A percentile compares a stretch with the other conserved stretches of the same genome.
Evolutionary conservation across 2,329 filamentous ascomycete species (phyloP).

Genomic region (Pseudodiploospora longispora): DNA sequence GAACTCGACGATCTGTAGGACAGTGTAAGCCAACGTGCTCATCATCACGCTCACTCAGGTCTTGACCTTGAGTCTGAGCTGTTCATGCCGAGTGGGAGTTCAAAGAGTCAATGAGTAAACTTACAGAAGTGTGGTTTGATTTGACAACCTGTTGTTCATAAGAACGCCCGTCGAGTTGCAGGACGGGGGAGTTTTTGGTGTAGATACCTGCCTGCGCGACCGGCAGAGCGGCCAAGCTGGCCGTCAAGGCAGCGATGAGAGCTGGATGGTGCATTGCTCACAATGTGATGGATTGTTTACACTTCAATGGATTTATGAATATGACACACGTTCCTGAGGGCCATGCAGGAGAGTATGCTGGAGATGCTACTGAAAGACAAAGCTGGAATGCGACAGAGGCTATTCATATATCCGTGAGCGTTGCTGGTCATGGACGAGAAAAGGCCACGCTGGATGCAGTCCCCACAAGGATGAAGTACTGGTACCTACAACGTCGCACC

Average conservation of each 20-base stretch:
- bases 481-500: no score
- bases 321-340: neutral
- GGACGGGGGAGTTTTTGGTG: constrained; percentile 74
- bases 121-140: constrained; percentile 86
- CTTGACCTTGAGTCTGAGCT: no score
- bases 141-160: constrained; percentile 78
- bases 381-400: neutral
- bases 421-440: constrained; percentile 11
- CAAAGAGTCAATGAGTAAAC: constrained; percentile 19
- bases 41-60: no score
- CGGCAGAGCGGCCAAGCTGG: constrained; percentile 58
- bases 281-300: neutral
- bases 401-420: neutral
- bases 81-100: neutral
- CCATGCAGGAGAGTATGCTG: no score
- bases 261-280: constrained; percentile 45
- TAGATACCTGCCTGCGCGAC: constrained; percentile 68
- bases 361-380: neutral
- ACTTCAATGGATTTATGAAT: neutral
- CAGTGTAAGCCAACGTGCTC: neutral
- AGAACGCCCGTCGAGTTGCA: constrained; percentile 70
- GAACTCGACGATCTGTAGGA: constrained; percentile 61
- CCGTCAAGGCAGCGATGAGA: constrained; percentile 36
- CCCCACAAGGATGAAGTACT: no score
- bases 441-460: constrained; percentile 21